Conservation (phyloP, 306 rosid genomes). For the Vigna trinervia region DNA sequence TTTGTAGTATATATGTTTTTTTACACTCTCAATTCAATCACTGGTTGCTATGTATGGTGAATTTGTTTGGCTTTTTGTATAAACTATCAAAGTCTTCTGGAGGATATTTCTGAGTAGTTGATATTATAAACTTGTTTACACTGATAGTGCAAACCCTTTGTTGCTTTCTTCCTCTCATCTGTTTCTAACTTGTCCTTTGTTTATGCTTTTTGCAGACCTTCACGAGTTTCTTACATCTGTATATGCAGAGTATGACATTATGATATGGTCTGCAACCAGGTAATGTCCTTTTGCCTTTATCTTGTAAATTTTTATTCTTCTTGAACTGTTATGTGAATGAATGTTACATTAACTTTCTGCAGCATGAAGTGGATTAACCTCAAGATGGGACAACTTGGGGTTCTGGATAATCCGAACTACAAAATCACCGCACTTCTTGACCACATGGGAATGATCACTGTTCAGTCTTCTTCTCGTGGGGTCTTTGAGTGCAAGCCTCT, state of each 20-base stretch:
- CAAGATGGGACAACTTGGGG: constrained; percentile 97
- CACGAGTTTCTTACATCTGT: constrained; percentile 93
- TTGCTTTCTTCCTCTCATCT: background rate
- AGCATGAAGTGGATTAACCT: constrained; percentile 93
- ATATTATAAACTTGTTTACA: background rate
- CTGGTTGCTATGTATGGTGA: background rate
- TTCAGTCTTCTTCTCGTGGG: constrained; percentile 78
- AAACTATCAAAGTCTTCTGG: background rate
- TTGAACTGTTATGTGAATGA: background rate
- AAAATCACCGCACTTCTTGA: constrained; percentile 93
- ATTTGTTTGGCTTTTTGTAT: background rate
- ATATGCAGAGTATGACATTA: constrained; percentile 85
- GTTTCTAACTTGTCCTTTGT: constrained; percentile 23
- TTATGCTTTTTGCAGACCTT: constrained; percentile 65
- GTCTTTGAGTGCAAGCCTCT: constrained; percentile 98
- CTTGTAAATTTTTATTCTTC: constrained; percentile 2
- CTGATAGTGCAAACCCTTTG: background rate
- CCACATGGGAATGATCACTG: constrained; percentile 94
- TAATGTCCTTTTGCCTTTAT: constrained; percentile 39
- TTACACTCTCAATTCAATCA: background rate
- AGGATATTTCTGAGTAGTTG: background rate
- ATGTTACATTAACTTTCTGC: constrained; percentile 39
- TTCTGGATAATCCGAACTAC: constrained; percentile 89
- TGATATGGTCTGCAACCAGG: constrained; percentile 99
- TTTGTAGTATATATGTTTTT: background rate